Conservation (phyloP, 164 flowering plant genomes). For the Vitis vinifera region DNA sequence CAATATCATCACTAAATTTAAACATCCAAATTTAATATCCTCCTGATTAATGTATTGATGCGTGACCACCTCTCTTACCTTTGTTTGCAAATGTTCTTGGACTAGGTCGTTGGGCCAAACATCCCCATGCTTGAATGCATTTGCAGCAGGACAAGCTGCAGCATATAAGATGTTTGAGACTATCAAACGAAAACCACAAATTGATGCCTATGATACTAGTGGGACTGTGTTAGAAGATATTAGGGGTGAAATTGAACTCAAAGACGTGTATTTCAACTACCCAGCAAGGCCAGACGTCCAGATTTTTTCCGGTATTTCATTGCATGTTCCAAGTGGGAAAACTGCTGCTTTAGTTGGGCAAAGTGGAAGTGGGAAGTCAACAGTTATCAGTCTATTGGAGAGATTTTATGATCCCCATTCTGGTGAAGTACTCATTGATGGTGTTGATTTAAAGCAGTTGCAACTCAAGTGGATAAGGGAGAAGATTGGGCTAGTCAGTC, state of each 20-base stretch:
- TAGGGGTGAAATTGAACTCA: constrained; percentile 69
- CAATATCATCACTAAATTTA: neutral
- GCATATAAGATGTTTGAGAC: constrained; percentile 81
- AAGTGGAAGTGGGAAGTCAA: constrained; percentile 93
- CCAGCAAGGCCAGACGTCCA: constrained; percentile 82
- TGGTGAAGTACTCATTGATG: constrained; percentile 79
- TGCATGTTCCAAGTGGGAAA: constrained; percentile 52
- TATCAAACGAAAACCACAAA: constrained; percentile 52
- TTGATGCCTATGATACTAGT: constrained; percentile 47
- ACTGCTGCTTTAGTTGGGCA: constrained; percentile 87
- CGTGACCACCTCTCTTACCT: neutral
- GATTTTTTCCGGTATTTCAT: constrained; percentile 67
- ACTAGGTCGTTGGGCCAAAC: constrained; percentile 62
- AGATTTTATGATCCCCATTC: constrained; percentile 85
- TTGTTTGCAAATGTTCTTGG: neutral
- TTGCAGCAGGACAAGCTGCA: constrained; percentile 78
- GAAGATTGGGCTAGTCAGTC: constrained; percentile 74
- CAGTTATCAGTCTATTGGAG: constrained; percentile 72
- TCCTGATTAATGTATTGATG: neutral
- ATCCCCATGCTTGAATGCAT: constrained; percentile 52
- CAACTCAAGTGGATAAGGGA: constrained; percentile 66
- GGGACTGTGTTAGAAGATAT: constrained; percentile 57
- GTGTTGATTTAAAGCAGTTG: constrained; percentile 50
- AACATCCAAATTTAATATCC: neutral
- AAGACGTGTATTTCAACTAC: constrained; percentile 68